Conservation (phyloP, 257 asterid species). For the Perilla frutescens region DNA sequence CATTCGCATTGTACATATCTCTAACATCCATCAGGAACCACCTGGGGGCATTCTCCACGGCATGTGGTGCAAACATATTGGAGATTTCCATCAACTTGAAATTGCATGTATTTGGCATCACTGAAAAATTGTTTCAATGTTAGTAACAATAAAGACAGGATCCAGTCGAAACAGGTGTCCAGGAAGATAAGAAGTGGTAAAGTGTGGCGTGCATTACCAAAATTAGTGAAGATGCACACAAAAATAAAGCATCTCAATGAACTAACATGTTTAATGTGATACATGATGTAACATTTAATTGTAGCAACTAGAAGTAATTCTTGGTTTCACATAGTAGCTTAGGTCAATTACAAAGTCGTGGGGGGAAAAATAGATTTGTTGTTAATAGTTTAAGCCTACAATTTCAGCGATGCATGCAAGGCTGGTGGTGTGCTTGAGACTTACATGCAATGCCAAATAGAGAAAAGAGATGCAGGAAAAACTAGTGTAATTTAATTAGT, state of each 20-base stretch:
- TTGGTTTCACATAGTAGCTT: no score
- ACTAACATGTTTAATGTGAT: neutral
- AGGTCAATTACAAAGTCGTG: no score
- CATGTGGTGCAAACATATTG: slow-evolving; percentile 90
- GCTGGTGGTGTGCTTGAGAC: no score
- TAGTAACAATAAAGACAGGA: slow-evolving; percentile 24
- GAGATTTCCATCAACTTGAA: slow-evolving; percentile 91
- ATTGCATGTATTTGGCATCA: slow-evolving; percentile 85
- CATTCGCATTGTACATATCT: slow-evolving; percentile 19
- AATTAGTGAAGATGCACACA: slow-evolving; percentile 6
- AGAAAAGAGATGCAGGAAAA: no score
- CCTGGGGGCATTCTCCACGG: slow-evolving; percentile 94
- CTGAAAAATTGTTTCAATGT: slow-evolving; percentile 51
- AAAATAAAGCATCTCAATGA: neutral
- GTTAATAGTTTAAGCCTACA: no score
- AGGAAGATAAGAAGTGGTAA: slow-evolving; percentile 1
- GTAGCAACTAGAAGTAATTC: no score
- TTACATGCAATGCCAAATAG: no score
- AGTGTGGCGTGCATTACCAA: slow-evolving; percentile 2
- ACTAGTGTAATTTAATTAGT: no score
- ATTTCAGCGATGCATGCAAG: no score
- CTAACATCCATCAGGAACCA: slow-evolving; percentile 36
- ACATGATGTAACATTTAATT: neutral
- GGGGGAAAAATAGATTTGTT: no score
- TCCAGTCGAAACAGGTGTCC: slow-evolving; percentile 19